Evolutionary conservation across 371 early-diverging fungal genomes (phyloP).

Genomic region (Rhizopus arrhizus): DNA sequence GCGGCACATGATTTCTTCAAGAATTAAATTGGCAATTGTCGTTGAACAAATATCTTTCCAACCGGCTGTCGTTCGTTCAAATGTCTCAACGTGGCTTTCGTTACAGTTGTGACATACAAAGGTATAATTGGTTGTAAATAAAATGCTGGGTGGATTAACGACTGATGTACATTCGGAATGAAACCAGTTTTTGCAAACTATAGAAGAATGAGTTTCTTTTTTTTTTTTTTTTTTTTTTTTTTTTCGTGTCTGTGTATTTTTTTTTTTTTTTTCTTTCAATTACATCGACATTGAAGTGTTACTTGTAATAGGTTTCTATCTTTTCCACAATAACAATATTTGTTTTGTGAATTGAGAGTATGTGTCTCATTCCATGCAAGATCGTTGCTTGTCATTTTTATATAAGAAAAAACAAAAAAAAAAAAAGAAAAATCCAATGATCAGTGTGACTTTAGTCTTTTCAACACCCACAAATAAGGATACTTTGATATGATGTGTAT

Average conservation of each 20-base stretch:
- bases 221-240: background rate
- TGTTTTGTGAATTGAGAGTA: constrained; percentile 63
- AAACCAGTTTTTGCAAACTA: constrained; percentile 71
- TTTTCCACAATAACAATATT: constrained; percentile 69
- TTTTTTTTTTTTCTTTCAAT: background rate
- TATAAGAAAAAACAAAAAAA: background rate
- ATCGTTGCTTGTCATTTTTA: constrained; percentile 14
- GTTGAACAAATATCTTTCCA: constrained; percentile 76
- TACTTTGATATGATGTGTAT: background rate
- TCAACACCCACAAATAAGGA: background rate
- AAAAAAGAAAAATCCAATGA: constrained; percentile 2
- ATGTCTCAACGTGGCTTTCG: constrained; percentile 45
- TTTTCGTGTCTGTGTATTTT: background rate
- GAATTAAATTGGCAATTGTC: constrained; percentile 65
- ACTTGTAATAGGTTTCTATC: constrained; percentile 65
- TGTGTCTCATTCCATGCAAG: constrained; percentile 63
- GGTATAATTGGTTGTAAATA: constrained; percentile 68
- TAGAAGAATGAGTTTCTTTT: background rate
- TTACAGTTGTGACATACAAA: constrained; percentile 58
- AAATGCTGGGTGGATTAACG: constrained; percentile 52
- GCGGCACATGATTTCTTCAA: constrained; percentile 53
- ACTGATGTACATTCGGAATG: constrained; percentile 63
- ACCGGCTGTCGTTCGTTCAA: constrained; percentile 66
- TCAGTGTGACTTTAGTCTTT: background rate
- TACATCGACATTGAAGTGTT: constrained; percentile 64